Evolutionary conservation across 179 eudicot genomes (phyloP).

Genomic region (Sideroxylon spinosum): DNA sequence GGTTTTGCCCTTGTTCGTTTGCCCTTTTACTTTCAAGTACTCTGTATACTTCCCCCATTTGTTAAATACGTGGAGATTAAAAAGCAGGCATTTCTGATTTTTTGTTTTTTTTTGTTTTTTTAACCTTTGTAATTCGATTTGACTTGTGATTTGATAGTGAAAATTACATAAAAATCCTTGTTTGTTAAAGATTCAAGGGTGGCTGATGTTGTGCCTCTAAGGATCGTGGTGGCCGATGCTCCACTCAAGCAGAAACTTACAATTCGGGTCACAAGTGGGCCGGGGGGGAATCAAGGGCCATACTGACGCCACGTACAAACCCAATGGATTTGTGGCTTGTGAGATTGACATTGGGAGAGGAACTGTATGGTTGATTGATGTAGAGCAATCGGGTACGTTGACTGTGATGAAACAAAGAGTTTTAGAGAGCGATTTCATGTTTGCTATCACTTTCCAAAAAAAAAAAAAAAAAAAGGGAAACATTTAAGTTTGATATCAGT

Average conservation of each 20-base stretch:
- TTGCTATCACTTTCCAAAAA: too few relatives aligned
- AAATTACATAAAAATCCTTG: neutral
- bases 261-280: too few relatives aligned
- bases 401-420: neutral
- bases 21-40: neutral
- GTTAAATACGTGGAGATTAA: neutral
- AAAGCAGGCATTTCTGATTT: neutral
- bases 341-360: neutral
- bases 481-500: too few relatives aligned
- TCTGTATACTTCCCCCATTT: neutral
- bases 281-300: too few relatives aligned
- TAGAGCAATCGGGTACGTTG: neutral
- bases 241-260: neutral
- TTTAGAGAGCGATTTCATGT: too few relatives aligned
- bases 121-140: neutral
- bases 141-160: slow-evolving; percentile 1
- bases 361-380: neutral
- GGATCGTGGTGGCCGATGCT: neutral
- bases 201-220: neutral
- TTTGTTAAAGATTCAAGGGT: neutral
- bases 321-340: too few relatives aligned
- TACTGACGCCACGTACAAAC: too few relatives aligned
- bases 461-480: too few relatives aligned
- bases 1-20: slow-evolving; percentile 21
- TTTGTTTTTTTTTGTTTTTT: neutral